Evolutionary conservation across 2,329 filamentous ascomycete species (phyloP), one percentile per base, ranked within the genome.

Genomic region (Fusarium oxysporum): DNA sequence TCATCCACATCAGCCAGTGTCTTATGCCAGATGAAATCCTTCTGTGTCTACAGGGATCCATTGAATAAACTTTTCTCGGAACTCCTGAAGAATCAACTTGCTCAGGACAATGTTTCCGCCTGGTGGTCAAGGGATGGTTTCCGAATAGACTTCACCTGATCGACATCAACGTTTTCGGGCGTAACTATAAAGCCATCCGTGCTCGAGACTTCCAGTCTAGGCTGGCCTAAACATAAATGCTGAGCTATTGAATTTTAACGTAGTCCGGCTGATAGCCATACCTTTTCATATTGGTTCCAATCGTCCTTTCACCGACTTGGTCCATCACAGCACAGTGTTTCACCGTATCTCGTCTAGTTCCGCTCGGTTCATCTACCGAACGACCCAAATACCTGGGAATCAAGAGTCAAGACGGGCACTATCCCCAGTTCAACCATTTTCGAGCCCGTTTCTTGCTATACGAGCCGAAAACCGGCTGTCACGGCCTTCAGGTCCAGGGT

Each of bases 11-110:
- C 23, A 12, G 13, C 7, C 13, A 38, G 13, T 16, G 7, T 28
- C 25, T n/a, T 28, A 9, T 4, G 6, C 12, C n/a, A 25, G 8
- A 19, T 13, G 3, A 0, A 0, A 19, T 13, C 6, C 30, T 19
- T 13, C 47, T 8, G 8, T 12, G 10, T 51, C 5, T 10, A 21
- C 30, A 9, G 12, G 1, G 5, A 28, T 28, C 7, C 5, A 1
- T 17, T n/a, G 7, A 9, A 2, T 1, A 17, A 1, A 28, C 21
- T 25, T 5, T 25, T 6, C 19, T 38, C 6, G 2, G 1, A 10
- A 5, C 33, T 28, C 16, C 10, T n/a, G 10, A 28, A 40, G 5
- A n/a, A 8, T 17, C 2, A 6, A 13, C 33, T 4, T n/a, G 6
- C 3, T 17, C 19, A 12, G 7, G 23, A 9, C 3, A 19, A 4